Base-by-base conservation (phyloP, 1,284 basidiomycete genomes). In the Porodaedalea pini region DNA sequence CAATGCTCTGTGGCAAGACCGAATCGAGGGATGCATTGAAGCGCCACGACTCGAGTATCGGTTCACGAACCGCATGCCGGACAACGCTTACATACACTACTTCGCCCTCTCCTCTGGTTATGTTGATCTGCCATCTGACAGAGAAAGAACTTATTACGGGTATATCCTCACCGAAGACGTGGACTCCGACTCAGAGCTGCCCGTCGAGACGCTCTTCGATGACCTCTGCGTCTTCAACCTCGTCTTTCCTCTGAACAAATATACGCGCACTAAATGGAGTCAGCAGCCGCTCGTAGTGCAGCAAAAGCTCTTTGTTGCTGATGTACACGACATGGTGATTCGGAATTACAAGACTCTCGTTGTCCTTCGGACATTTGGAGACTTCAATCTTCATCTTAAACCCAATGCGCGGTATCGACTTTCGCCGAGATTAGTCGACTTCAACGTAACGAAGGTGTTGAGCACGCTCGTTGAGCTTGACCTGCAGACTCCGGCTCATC, bases 401-500 rank as follows among this genome's bases (percentile, higher is more conserved):
- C 59, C 45, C 21, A 73, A 73, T 5, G 56, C 56, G 15, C 64
- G 64, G 10, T 80, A 77, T 61, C 73, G 77, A 4, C 70, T 79
- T 15, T 78, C 77, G 0, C 73, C 75, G 5, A 75, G 78, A 32
- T 65, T 78, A n/a, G 73, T 80, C 13, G 77, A 80, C 58, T 80
- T 80, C 64, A 80, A 79, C 56, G 72, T 74, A 7, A 71, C 70
- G 6, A 78, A 78, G 61, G 58, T 74, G 44, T 64, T 79, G n/a
- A 71, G 73, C 2, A 71, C 73, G 17, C 66, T 80, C 8, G 70
- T 80, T 31, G 77, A 78, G 63, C 63, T 74, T 19, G 78, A 80
- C 59, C 63, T 79, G 21, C 68, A 62, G 43, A 52, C 54, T 10
- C 52, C 50, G 5, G 21, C 37, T 10, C 27, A 39, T n/a, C 27